Percentiles rank a stretch among this genome's conserved stretches.
Evolutionary conservation across 2,329 filamentous ascomycete genomes (phyloP).

Genomic region (Paramyrothecium roridum): DNA sequence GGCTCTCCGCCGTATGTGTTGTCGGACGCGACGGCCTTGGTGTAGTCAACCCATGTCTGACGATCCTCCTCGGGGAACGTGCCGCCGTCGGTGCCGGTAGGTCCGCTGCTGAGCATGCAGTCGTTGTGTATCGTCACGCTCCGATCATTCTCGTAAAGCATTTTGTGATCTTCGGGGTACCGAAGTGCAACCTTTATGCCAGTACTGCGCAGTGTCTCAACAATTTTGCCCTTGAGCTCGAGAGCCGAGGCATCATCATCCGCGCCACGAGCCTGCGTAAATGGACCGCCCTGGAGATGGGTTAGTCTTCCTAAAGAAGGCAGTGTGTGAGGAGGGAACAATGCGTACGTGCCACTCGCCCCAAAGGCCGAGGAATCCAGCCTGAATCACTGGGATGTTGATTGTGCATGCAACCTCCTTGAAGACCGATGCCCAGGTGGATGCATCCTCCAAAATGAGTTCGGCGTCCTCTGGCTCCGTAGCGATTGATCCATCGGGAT

Average conservation of each 20-base stretch:
- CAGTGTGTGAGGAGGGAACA: neutral
- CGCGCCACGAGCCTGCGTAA: conserved; percentile 3
- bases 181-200: conserved; percentile 10
- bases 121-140: conserved; percentile 28
- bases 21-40: conserved; percentile 3
- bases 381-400: conserved; percentile 11
- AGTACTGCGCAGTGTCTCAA: conserved; percentile 3
- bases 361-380: conserved; percentile 12
- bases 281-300: conserved; percentile 6
- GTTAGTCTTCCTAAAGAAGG: neutral
- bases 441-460: conserved; percentile 6
- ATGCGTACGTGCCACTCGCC: conserved; percentile 12
- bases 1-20: conserved; percentile 12
- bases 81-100: conserved; percentile 8
- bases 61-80: conserved; percentile 9
- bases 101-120: conserved; percentile 27
- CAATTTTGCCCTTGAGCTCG: conserved; percentile 5
- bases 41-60: conserved; percentile 11
- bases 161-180: conserved; percentile 10
- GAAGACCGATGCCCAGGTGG: conserved; percentile 6
- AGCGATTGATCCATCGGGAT: conserved; percentile 1
- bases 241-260: conserved; percentile 2
- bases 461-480: conserved; percentile 7
- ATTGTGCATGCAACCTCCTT: conserved; percentile 5
- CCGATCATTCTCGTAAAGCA: conserved; percentile 6